Percentiles rank a stretch among this genome's conserved stretches.
phyloP scores from a whole-genome alignment of 306 rosid genomes.

The Oxytropis ochrocephala region DNA sequence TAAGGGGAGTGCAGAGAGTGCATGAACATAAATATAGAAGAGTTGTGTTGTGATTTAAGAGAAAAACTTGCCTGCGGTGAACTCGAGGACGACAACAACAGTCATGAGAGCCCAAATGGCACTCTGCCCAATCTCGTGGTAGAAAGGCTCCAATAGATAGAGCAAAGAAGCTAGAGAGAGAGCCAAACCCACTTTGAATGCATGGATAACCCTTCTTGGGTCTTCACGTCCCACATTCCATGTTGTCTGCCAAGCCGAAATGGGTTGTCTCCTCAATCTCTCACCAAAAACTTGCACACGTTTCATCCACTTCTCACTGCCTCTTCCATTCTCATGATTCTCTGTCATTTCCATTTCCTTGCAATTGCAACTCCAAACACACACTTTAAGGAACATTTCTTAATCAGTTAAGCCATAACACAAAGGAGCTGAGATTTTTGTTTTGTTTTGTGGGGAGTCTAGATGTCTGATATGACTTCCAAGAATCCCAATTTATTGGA shows the following conservation, averaged over 20 bases:
- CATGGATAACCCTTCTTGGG: constrained; percentile 76
- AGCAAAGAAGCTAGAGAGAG: constrained; percentile 67
- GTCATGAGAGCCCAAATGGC: constrained; percentile 98
- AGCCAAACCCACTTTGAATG: constrained; percentile 81
- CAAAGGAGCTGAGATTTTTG: not conserved
- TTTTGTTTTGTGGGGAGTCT: constrained; percentile 23
- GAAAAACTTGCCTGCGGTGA: constrained; percentile 66
- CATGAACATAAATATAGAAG: not conserved
- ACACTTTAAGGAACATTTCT: constrained; percentile 52
- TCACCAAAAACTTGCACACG: constrained; percentile 25
- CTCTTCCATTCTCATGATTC: constrained; percentile 17
- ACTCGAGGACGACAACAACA: constrained; percentile 90
- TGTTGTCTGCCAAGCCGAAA: constrained; percentile 36
- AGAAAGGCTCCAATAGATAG: constrained; percentile 70
- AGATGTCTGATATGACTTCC: not conserved
- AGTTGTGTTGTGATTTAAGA: not conserved
- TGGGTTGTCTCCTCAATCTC: constrained; percentile 38
- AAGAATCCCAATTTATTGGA: constrained; percentile 30
- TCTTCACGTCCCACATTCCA: constrained; percentile 82
- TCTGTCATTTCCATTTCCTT: constrained; percentile 40
- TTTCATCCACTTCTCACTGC: constrained; percentile 30
- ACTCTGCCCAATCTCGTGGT: constrained; percentile 52
- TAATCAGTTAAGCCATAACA: not conserved
- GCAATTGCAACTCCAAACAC: constrained; percentile 46
- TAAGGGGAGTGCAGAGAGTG: too few relatives aligned